phyloP scores from a whole-genome alignment of 495 filamentous ascomycete genomes.

The Xylaria telfairii region DNA sequence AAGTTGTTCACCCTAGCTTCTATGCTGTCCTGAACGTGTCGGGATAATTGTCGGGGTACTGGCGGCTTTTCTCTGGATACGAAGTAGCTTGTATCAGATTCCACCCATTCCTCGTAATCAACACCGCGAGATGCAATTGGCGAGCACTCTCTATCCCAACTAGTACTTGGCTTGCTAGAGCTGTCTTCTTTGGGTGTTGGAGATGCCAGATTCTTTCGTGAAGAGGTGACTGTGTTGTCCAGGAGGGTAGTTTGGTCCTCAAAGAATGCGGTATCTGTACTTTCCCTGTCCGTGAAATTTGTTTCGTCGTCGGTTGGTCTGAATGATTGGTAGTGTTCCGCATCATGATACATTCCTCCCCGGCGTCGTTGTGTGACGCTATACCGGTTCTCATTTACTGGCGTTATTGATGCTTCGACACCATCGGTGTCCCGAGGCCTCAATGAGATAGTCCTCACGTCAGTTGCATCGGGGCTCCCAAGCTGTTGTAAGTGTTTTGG shows the following conservation, averaged over 20 bases:
- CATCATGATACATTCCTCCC: constrained; percentile 13
- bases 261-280: not conserved
- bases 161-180: constrained; percentile 7
- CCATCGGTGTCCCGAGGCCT: not conserved
- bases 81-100: constrained; percentile 21
- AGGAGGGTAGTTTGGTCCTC: not conserved
- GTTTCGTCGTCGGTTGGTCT: not conserved
- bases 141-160: not conserved
- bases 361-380: constrained; percentile 15
- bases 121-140: constrained; percentile 33
- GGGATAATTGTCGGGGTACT: constrained; percentile 14
- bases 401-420: not conserved
- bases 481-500: not conserved
- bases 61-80: constrained; percentile 8
- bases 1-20: constrained; percentile 36
- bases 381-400: not conserved
- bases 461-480: not conserved
- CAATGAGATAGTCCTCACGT: not conserved
- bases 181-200: constrained; percentile 29
- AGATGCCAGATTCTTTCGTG: constrained; percentile 25
- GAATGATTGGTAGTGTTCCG: constrained; percentile 20
- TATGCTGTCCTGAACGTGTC: constrained; percentile 35
- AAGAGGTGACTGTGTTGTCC: not conserved
- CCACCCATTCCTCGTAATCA: constrained; percentile 39
- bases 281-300: not conserved